Evolutionary conservation across 441 rosid genomes (phyloP).

Genomic region (Rhodomyrtus psidioides): DNA sequence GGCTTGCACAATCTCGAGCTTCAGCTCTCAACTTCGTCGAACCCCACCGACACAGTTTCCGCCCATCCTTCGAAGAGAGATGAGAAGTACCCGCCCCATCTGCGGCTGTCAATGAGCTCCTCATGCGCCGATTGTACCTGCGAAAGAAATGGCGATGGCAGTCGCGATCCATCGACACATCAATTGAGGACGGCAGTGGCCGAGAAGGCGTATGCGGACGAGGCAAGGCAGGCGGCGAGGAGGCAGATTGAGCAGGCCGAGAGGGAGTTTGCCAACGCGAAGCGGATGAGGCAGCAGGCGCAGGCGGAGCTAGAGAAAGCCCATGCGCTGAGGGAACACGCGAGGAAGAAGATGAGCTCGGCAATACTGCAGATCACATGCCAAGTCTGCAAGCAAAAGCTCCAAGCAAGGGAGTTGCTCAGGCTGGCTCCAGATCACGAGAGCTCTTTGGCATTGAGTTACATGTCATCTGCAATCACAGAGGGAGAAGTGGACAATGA

Average conservation of each 20-base stretch:
- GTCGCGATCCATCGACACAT: not conserved
- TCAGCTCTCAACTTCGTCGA: constrained; percentile 3
- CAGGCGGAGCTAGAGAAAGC: constrained; percentile 8
- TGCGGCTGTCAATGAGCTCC: not conserved
- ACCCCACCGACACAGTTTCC: not conserved
- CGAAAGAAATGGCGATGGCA: not conserved
- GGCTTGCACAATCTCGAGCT: constrained; percentile 5
- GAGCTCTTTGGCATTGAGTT: not conserved
- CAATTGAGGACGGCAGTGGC: constrained; percentile 1
- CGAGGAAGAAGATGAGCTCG: constrained; percentile 1
- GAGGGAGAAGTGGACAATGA: constrained; percentile 2
- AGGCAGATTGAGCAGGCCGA: constrained; percentile 7
- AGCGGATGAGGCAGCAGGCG: constrained; percentile 10
- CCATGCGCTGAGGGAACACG: not conserved
- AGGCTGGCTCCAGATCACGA: not conserved
- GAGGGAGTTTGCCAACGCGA: constrained; percentile 2
- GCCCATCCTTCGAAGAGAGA: not conserved
- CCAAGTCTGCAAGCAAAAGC: constrained; percentile 5
- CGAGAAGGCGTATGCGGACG: not conserved
- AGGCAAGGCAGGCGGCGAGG: not conserved
- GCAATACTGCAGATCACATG: constrained; percentile 5
- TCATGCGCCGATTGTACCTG: not conserved
- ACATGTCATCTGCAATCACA: constrained; percentile 4
- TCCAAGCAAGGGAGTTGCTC: not conserved
- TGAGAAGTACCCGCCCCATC: not conserved